These are phyloP conservation scores for Cladosporium phlei DNA, from an alignment of 2,329 filamentous ascomycete genomes.

Conservation along the genomic window DNA sequence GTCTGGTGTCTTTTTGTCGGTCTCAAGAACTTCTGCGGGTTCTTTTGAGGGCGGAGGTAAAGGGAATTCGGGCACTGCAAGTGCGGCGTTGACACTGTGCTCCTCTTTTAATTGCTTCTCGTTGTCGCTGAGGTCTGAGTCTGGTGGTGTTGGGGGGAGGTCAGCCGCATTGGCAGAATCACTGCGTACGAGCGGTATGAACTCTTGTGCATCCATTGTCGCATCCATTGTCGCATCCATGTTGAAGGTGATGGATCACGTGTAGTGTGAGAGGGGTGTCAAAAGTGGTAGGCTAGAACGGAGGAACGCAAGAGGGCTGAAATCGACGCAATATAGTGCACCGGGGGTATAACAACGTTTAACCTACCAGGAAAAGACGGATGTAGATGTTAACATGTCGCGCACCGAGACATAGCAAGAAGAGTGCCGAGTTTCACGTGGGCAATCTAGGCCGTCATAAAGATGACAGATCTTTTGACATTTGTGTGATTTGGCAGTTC, in stretches of 20 bases:
- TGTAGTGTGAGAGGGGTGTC: too few species aligned
- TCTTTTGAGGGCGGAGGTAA: slow-evolving; percentile 61
- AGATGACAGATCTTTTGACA: too few species aligned
- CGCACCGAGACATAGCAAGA: too few species aligned
- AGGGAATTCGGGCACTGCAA: slow-evolving; percentile 46
- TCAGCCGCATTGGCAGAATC: too few species aligned
- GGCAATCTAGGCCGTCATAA: too few species aligned
- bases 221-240: slow-evolving; percentile 15
- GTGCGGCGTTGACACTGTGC: slow-evolving; percentile 55
- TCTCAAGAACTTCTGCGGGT: slow-evolving; percentile 60
- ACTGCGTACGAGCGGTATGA: too few species aligned
- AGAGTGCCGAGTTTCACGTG: too few species aligned
- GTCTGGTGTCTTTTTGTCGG: slow-evolving; percentile 81
- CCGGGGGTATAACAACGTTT: background rate
- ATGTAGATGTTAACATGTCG: background rate
- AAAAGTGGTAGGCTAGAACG: too few species aligned
- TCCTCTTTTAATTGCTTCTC: slow-evolving; percentile 24
- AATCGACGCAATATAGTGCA: background rate
- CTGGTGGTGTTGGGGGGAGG: slow-evolving; percentile 35
- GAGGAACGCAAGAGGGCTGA: background rate
- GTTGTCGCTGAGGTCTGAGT: slow-evolving; percentile 30
- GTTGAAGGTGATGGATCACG: too few species aligned
- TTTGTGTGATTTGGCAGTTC: too few species aligned
- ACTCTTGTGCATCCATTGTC: too few species aligned
- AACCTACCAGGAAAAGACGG: background rate